These are phyloP conservation scores for Vinca minor DNA, from an alignment of 257 asterid genomes.

Conservation along the genomic window DNA sequence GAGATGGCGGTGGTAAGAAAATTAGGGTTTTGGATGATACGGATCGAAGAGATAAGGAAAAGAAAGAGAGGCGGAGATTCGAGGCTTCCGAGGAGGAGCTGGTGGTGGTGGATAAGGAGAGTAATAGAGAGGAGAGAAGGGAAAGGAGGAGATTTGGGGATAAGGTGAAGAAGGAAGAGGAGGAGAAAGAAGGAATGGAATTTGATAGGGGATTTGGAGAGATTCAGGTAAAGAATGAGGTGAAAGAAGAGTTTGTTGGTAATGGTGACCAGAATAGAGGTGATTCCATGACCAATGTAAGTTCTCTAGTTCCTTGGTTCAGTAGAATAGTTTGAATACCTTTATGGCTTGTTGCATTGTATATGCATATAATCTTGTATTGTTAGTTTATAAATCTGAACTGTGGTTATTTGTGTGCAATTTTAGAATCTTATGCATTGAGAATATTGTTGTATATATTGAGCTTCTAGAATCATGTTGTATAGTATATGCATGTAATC, in stretches of 20 bases:
- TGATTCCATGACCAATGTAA: constrained; percentile 50
- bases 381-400: neutral
- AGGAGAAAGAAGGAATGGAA: constrained; percentile 43
- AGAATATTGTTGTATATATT: too few species aligned
- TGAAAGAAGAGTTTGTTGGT: constrained; percentile 21
- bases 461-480: too few species aligned
- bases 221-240: constrained; percentile 27
- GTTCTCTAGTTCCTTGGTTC: constrained; percentile 11
- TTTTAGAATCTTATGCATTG: too few species aligned
- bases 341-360: neutral
- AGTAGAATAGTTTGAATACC: neutral
- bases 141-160: constrained; percentile 21
- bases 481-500: neutral
- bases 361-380: neutral
- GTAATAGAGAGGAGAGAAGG: constrained; percentile 16
- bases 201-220: constrained; percentile 31
- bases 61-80: constrained; percentile 30
- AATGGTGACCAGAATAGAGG: constrained; percentile 17
- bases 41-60: too few species aligned
- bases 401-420: too few species aligned
- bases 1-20: constrained; percentile 46
- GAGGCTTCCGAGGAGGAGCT: too few species aligned
- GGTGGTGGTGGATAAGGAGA: too few species aligned
- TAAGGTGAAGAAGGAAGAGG: constrained; percentile 27
- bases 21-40: constrained; percentile 52